A percentile compares a stretch with the other conserved stretches of the same genome.
Conservation (phyloP, 495 filamentous ascomycete species). For the Aspergillus bridgeri region DNA sequence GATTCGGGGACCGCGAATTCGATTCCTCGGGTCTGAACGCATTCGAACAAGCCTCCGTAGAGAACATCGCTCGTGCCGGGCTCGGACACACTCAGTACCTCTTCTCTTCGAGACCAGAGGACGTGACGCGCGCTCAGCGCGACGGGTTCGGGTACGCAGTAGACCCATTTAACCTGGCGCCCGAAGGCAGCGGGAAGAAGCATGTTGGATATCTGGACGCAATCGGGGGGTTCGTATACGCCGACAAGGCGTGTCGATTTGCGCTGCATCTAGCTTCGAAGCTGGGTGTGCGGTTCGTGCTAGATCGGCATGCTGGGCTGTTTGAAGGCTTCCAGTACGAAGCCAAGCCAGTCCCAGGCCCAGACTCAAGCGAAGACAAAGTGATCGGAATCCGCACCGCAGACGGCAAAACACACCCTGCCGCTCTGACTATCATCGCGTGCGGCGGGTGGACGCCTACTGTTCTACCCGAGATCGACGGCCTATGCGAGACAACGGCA, state of each 20-base stretch:
- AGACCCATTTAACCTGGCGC: slow-evolving; percentile 23
- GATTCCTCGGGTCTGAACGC: slow-evolving; percentile 16
- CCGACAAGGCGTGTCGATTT: slow-evolving; percentile 42
- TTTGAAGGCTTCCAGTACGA: slow-evolving; percentile 23
- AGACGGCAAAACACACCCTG: slow-evolving; percentile 35
- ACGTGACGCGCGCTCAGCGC: slow-evolving; percentile 24
- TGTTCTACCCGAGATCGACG: slow-evolving; percentile 47
- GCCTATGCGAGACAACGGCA: slow-evolving; percentile 41
- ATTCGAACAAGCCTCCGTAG: slow-evolving; percentile 30
- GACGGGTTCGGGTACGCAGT: slow-evolving; percentile 29
- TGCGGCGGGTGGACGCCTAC: slow-evolving; percentile 74
- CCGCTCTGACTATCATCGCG: slow-evolving; percentile 68
- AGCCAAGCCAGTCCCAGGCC: no score
- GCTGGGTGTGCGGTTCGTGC: slow-evolving; percentile 33
- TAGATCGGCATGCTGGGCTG: slow-evolving; percentile 19
- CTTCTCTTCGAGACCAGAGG: slow-evolving; percentile 20
- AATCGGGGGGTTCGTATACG: slow-evolving; percentile 36
- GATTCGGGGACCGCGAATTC: slow-evolving; percentile 17
- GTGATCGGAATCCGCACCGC: slow-evolving; percentile 29
- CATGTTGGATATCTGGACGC: slow-evolving; percentile 34
- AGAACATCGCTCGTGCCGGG: slow-evolving; percentile 32
- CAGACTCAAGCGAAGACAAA: no score
- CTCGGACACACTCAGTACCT: slow-evolving; percentile 29
- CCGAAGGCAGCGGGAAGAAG: background rate
- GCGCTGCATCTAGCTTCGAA: slow-evolving; percentile 33